Percentiles rank a stretch among this genome's conserved stretches.
Evolutionary conservation across 2,329 filamentous ascomycete genomes (phyloP).

Genomic region (Pezizomycotina sp.): DNA sequence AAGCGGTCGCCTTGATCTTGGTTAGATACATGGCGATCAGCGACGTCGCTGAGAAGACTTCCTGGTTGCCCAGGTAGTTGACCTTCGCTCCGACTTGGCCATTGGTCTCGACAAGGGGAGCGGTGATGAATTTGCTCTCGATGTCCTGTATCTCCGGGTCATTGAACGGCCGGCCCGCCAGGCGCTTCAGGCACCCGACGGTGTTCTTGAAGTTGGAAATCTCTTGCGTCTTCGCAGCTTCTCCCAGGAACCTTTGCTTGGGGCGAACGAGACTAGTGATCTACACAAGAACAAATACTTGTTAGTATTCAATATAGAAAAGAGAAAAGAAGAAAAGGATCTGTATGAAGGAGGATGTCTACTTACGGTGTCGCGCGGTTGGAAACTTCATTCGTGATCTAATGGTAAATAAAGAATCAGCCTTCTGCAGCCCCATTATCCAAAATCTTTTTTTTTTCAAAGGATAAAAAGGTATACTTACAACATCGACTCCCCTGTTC

Average conservation of each 20-base stretch:
- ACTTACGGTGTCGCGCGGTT: conserved; percentile 96
- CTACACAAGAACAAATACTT: conserved; percentile 34
- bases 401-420: conserved; percentile 27
- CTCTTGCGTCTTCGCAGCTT: conserved; percentile 94
- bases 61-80: conserved; percentile 81
- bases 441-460: conserved; percentile 13
- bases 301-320: conserved; percentile 22
- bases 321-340: conserved; percentile 20
- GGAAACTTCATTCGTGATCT: conserved; percentile 98
- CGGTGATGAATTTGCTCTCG: conserved; percentile 82
- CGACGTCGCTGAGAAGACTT: conserved; percentile 87
- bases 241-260: conserved; percentile 84
- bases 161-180: conserved; percentile 68
- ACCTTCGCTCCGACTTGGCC: conserved; percentile 93
- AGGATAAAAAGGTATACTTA: conserved; percentile 39
- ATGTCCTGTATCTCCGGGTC: conserved; percentile 88
- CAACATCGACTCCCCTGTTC: conserved; percentile 97
- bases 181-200: conserved; percentile 77
- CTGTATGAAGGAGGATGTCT: conserved; percentile 2
- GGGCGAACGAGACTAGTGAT: conserved; percentile 84
- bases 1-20: conserved; percentile 80
- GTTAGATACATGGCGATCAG: conserved; percentile 87
- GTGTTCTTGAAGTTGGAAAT: conserved; percentile 99
- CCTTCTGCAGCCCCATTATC: too few species aligned
- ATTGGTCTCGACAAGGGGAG: conserved; percentile 71